Conservation (phyloP, 805 yeast genomes). For the Starmerella powellii region DNA sequence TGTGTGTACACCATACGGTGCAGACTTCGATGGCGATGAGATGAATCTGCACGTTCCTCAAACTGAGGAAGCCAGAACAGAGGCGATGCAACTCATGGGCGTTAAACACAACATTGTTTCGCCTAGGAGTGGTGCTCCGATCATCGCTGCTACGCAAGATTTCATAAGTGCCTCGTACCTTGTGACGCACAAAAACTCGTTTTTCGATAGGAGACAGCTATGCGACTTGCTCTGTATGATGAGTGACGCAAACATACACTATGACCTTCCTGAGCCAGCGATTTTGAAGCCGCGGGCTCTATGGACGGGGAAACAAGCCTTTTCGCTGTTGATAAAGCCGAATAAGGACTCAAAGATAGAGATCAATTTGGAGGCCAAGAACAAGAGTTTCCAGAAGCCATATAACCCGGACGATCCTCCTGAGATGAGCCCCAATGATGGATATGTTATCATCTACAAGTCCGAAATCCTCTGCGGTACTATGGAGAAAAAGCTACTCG, state of each 20-base stretch:
- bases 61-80: conserved; percentile 97
- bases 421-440: conserved; percentile 97
- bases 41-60: conserved; percentile 99
- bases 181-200: conserved; percentile 85
- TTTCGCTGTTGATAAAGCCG: conserved; percentile 76
- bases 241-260: conserved; percentile 81
- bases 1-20: conserved; percentile 98
- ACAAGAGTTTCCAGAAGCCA: conserved; percentile 80
- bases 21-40: conserved; percentile 99
- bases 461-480: conserved; percentile 82
- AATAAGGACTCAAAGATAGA: conserved; percentile 62
- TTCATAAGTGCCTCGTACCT: conserved; percentile 93
- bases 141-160: conserved; percentile 99
- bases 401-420: conserved; percentile 47
- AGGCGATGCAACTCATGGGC: conserved; percentile 97
- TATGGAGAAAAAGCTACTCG: conserved; percentile 91
- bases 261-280: conserved; percentile 93
- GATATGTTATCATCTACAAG: conserved; percentile 80
- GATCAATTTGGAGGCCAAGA: conserved; percentile 87
- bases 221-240: conserved; percentile 81
- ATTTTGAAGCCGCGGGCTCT: conserved; percentile 74
- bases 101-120: conserved; percentile 89
- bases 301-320: conserved; percentile 98
- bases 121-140: conserved; percentile 97
- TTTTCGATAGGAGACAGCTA: conserved; percentile 76